Percentiles rank a stretch among this genome's conserved stretches.
These are phyloP conservation scores for Phaeosphaeriaceae sp. DNA, from an alignment of 2,329 filamentous ascomycete species.

Conservation along the genomic window DNA sequence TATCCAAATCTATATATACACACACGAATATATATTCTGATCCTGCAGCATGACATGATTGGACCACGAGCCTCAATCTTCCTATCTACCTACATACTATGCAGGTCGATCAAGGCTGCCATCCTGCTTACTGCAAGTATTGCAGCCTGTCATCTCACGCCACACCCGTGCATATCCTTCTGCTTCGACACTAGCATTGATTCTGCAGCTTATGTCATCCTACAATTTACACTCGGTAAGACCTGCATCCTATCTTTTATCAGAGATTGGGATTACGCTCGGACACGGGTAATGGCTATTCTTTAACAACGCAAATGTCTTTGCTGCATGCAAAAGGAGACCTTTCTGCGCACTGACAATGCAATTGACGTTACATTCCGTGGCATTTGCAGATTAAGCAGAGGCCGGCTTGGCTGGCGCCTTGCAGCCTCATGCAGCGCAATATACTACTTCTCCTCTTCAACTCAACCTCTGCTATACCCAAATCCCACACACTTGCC, in stretches of 20 bases:
- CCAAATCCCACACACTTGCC: background rate
- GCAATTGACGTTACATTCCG: slow-evolving; percentile 9
- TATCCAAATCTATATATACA: too few species aligned
- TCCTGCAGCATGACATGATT: background rate
- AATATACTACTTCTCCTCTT: slow-evolving; percentile 3
- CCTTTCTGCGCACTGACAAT: slow-evolving; percentile 2
- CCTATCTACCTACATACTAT: too few species aligned
- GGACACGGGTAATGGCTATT: background rate
- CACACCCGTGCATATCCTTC: slow-evolving; percentile 6
- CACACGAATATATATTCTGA: too few species aligned
- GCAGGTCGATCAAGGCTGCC: slow-evolving; percentile 14
- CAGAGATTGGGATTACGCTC: background rate
- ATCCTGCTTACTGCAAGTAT: slow-evolving; percentile 8
- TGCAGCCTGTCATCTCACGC: slow-evolving; percentile 1
- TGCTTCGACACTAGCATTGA: background rate
- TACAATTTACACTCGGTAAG: background rate
- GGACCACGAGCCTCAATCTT: too few species aligned
- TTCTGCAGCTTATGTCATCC: background rate
- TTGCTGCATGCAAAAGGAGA: slow-evolving; percentile 4
- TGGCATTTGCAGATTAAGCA: slow-evolving; percentile 4
- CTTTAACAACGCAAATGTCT: too few species aligned
- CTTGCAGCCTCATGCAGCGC: slow-evolving; percentile 7
- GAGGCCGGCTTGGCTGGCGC: background rate
- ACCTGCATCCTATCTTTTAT: background rate
- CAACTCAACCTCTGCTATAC: background rate